These are phyloP conservation scores for Globisporangium orthogonon DNA, from an alignment of 352 stramenopile species.

Conservation along the genomic window DNA sequence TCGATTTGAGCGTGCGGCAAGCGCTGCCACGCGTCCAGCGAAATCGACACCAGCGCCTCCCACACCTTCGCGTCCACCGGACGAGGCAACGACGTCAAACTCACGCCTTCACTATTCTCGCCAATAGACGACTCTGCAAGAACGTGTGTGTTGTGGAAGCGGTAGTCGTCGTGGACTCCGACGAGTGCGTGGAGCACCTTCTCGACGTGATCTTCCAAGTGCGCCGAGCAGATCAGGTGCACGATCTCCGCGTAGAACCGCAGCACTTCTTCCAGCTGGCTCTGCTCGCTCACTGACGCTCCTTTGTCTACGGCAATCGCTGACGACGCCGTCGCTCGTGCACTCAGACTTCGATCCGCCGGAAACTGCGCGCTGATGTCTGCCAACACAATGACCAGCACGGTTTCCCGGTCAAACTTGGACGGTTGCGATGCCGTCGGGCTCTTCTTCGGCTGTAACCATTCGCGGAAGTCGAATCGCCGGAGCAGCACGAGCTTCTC, in stretches of 20 bases:
- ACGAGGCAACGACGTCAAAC: constrained; percentile 26
- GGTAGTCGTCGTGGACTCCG: constrained; percentile 76
- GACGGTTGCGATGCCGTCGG: constrained; percentile 26
- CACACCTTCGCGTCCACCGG: constrained; percentile 61
- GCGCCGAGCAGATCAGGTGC: constrained; percentile 49
- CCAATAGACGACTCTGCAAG: constrained; percentile 6
- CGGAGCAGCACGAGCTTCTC: constrained; percentile 66
- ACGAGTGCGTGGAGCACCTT: constrained; percentile 77
- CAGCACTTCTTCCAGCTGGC: constrained; percentile 45
- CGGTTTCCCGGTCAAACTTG: constrained; percentile 79
- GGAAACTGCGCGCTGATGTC: constrained; percentile 58
- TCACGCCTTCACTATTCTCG: constrained; percentile 7
- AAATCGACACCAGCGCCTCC: constrained; percentile 55
- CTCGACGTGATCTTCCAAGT: constrained; percentile 77
- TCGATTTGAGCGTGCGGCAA: constrained; percentile 37
- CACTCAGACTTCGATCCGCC: constrained; percentile 30
- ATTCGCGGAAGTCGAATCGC: constrained; percentile 73
- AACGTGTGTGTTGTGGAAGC: constrained; percentile 33
- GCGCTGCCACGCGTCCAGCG: constrained; percentile 35
- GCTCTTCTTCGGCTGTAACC: constrained; percentile 51
- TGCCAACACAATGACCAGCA: constrained; percentile 69
- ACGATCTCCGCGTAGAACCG: constrained; percentile 68
- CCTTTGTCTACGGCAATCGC: constrained; percentile 4
- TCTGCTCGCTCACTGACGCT: constrained; percentile 7
- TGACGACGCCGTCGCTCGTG: constrained; percentile 1